phyloP scores from a whole-genome alignment of 106 monocot genomes.

The Agapanthus africanus region DNA sequence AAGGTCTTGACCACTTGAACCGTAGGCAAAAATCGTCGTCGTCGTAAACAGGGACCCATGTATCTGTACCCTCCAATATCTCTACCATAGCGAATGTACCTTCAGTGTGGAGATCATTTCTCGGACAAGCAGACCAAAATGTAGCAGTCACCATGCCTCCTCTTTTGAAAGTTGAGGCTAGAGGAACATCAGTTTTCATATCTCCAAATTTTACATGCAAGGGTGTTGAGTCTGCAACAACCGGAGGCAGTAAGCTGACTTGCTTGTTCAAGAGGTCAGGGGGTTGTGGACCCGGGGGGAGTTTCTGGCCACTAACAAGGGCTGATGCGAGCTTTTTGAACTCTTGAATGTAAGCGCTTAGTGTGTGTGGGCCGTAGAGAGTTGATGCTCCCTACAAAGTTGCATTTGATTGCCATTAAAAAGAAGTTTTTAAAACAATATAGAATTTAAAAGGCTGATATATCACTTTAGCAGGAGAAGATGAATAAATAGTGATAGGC shows the following conservation, averaged over 20 bases:
- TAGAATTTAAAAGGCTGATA: no score
- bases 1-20: conserved; percentile 82
- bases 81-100: conserved; percentile 78
- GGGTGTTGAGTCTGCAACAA: conserved; percentile 60
- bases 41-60: conserved; percentile 67
- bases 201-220: conserved; percentile 58
- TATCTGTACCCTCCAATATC: conserved; percentile 23
- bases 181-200: conserved; percentile 45
- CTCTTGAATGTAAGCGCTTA: conserved; percentile 87
- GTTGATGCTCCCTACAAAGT: conserved; percentile 98
- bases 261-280: conserved; percentile 74
- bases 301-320: conserved; percentile 16
- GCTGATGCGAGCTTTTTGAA: conserved; percentile 69
- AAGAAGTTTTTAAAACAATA: no score
- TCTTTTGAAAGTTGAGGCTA: conserved; percentile 42
- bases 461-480: no score
- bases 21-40: conserved; percentile 82
- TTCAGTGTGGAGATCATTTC: conserved; percentile 75
- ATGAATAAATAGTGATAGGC: no score
- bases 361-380: conserved; percentile 81
- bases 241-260: conserved; percentile 58
- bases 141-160: conserved; percentile 56
- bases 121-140: conserved; percentile 83
- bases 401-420: no score
- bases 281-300: conserved; percentile 35